Evolutionary conservation across 1,284 basidiomycete species (phyloP), one percentile per base, ranked within the genome.

Genomic region (Porogramme epimiltina): DNA sequence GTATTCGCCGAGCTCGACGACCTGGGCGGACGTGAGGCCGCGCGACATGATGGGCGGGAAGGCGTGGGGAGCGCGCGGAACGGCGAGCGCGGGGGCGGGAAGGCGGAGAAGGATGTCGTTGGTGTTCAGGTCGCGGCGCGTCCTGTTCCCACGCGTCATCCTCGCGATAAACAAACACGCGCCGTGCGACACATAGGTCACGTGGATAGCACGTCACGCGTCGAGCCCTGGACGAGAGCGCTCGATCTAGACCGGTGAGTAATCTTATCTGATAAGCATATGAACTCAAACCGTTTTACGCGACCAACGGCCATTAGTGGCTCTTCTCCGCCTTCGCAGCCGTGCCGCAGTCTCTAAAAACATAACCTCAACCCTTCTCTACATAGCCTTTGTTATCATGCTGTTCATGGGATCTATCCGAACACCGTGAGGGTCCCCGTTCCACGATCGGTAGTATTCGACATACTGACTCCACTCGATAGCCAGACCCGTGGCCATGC

Each of bases 1-100:
- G 71, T 98, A 97, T 67, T 89, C 81, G 61, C 89, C 91, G 25
- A 78, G 70, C 33, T 71, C 74, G 60, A 93, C 84, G 51, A 92
- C 73, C 69, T 91, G 84, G 2, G 87, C 78, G 44, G 87, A 75
- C 33, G 86, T 89, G 56, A 88, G 57, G 34, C 34, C 34, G 58
- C 83, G 80, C 65, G 88, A 89, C 87, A 89, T 89, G 63, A 65
- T 69, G 28, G 15, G 24, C 18, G 25, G 39, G 56, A 42, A 54
- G 61, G 61, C 60, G 60, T 39, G 54, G 56, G 56, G 49, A 58
- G 66, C 56, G 34, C 34, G 52, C 42, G 47, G 42, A 45, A 62
- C 54, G 59, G 55, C 59, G 64, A 47, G 58, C 62, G 54, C 42
- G 49, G 42, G 40, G 51, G 22, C 36, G 49, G 44, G 42, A 46